Base-by-base conservation (phyloP, 805 yeast species). In the Isabelozyma pseudorhagii region DNA sequence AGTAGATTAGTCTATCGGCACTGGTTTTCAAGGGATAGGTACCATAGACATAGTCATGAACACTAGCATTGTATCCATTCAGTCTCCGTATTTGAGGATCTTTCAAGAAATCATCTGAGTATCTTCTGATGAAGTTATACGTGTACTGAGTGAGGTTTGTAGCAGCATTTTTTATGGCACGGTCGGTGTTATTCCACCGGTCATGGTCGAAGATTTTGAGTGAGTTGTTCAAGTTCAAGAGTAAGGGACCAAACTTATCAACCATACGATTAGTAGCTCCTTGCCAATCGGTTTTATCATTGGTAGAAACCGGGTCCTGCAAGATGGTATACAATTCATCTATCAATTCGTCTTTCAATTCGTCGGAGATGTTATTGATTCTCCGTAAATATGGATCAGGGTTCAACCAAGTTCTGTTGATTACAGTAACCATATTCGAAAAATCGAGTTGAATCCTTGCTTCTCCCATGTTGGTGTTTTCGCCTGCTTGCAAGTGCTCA, bases 261-360 rank as follows among this genome's bases (percentile, higher is more conserved):
- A 71, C 74, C n/a, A 83, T 75, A 34, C 66, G 71, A 44, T 71
- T 73, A 0, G 84, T 75, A 3, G 76, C 65, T n/a, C 63, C 51
- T 55, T 78, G 83, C 89, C 89, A 84, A 57, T 84, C 63, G 0
- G 79, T 81, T 53, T 55, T 48, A 6, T 57, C 38, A 39, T 61
- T 63, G 5, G 82, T 79, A 48, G 73, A 64, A 18, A 67, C 70
- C 2, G 69, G 71, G 0, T 61, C 40, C 15, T 52, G 36, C 9
- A 75, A 53, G 8, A 59, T 53, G 0, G 43, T 15, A 31, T 65
- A 75, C 21, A 82, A 53, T 8, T 69, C 72, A 4, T 48, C 38
- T 3, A 75, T 55, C 11, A 82, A 57, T 1, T 66, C 67, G 1
- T 57, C 54, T 50, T 72, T 74, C 11, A 69, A 42, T 1, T 63